Conservation (phyloP, 2,329 filamentous ascomycete genomes). For the Xylaria digitata region DNA sequence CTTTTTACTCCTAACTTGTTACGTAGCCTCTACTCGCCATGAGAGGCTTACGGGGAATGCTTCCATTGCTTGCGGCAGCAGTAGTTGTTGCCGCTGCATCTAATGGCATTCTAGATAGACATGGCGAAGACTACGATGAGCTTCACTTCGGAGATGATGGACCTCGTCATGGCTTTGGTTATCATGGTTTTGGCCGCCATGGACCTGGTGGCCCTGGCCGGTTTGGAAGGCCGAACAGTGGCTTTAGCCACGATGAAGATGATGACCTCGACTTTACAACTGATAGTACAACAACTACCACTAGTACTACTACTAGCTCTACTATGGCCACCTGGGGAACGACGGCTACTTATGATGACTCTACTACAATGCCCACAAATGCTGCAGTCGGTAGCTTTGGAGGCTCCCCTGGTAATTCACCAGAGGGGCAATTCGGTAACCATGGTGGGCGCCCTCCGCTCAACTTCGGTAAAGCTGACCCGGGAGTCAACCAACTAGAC, state of each 20-base stretch:
- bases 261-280: background rate
- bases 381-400: background rate
- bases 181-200: conserved; percentile 10
- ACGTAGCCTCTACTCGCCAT: conserved; percentile 5
- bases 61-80: conserved; percentile 11
- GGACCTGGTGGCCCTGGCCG: background rate
- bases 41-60: conserved; percentile 6
- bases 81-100: background rate
- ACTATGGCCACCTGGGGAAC: conserved; percentile 6
- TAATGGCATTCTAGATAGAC: background rate
- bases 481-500: background rate
- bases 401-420: background rate
- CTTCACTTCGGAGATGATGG: background rate
- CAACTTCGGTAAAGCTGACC: conserved; percentile 1
- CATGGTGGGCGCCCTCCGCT: conserved; percentile 6
- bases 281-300: conserved; percentile 3
- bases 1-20: background rate
- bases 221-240: background rate
- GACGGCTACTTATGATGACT: conserved; percentile 6
- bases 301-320: background rate
- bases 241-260: conserved; percentile 4
- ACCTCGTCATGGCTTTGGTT: background rate
- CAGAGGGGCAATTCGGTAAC: background rate
- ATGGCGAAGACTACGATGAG: background rate
- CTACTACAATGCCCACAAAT: background rate